These are phyloP conservation scores for Mycena floridula DNA, from an alignment of 768 basidiomycete genomes.

Conservation along the genomic window DNA sequence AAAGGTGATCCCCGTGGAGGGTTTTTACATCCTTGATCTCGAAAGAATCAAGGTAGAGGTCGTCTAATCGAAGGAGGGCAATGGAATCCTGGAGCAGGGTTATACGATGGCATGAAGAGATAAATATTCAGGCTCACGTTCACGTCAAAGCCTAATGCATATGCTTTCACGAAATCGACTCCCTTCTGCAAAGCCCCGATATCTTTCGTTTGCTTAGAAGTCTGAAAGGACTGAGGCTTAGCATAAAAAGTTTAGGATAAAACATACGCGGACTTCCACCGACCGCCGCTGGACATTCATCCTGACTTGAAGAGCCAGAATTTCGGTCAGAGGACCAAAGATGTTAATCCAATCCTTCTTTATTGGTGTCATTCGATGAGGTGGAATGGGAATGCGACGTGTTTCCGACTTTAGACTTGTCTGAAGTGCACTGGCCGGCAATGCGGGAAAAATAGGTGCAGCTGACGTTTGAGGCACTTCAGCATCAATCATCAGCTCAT, in stretches of 20 bases:
- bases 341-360: slow-evolving; percentile 96
- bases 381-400: slow-evolving; percentile 88
- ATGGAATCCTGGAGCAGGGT: slow-evolving; percentile 70
- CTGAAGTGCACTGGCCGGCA: slow-evolving; percentile 52
- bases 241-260: neutral
- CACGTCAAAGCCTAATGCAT: slow-evolving; percentile 89
- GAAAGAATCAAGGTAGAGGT: slow-evolving; percentile 96
- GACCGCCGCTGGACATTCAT: slow-evolving; percentile 91
- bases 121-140: slow-evolving; percentile 54
- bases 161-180: slow-evolving; percentile 95
- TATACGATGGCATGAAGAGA: neutral
- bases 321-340: slow-evolving; percentile 93
- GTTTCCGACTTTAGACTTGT: slow-evolving; percentile 71
- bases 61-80: slow-evolving; percentile 90
- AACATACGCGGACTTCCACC: slow-evolving; percentile 87
- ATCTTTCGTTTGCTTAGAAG: slow-evolving; percentile 92
- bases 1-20: slow-evolving; percentile 93
- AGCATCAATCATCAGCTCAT: slow-evolving; percentile 57
- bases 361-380: slow-evolving; percentile 94
- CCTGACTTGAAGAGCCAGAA: slow-evolving; percentile 89
- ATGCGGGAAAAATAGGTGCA: slow-evolving; percentile 65
- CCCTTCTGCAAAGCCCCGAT: slow-evolving; percentile 93
- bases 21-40: slow-evolving; percentile 99
- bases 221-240: slow-evolving; percentile 36
- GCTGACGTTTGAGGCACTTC: slow-evolving; percentile 39